Percentiles rank a stretch among this genome's conserved stretches.
These are phyloP conservation scores for Tetragonia tetragonoides DNA, from an alignment of 148 eudicot genomes.

Conservation along the genomic window DNA sequence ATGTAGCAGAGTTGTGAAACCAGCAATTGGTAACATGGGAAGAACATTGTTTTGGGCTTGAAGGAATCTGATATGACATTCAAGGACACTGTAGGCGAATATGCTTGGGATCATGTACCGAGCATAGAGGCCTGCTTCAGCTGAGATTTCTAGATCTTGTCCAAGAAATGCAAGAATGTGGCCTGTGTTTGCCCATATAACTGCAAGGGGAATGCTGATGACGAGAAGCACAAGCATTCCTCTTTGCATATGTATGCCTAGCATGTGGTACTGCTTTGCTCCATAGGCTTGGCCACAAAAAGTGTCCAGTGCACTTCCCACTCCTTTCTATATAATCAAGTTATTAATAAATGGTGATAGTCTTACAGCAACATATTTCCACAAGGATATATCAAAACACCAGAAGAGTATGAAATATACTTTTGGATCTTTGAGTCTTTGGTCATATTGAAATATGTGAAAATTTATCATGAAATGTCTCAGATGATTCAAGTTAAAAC, in stretches of 20 bases:
- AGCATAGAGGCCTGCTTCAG: slow-evolving; percentile 50
- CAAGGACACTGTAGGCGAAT: slow-evolving; percentile 50
- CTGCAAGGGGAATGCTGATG: slow-evolving; percentile 47
- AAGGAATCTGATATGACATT: slow-evolving; percentile 48
- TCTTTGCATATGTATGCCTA: slow-evolving; percentile 62
- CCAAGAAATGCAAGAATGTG: slow-evolving; percentile 40
- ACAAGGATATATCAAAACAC: too few species aligned
- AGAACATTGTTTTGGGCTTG: slow-evolving; percentile 59
- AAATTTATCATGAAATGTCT: not conserved
- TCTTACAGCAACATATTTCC: too few species aligned
- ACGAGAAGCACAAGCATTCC: slow-evolving; percentile 54
- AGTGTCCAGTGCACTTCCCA: slow-evolving; percentile 59
- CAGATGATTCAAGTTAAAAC: not conserved
- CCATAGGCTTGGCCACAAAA: slow-evolving; percentile 52
- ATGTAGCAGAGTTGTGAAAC: slow-evolving; percentile 45
- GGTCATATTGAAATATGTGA: too few species aligned
- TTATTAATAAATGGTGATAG: too few species aligned
- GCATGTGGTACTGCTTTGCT: slow-evolving; percentile 50
- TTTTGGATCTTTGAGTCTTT: too few species aligned
- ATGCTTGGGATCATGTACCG: slow-evolving; percentile 53
- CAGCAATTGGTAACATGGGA: slow-evolving; percentile 61
- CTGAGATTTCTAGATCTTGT: slow-evolving; percentile 59
- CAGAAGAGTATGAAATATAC: too few species aligned
- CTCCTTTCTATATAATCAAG: slow-evolving; percentile 37
- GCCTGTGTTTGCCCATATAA: slow-evolving; percentile 49